phyloP scores from a whole-genome alignment of 1,284 basidiomycete genomes.

The Vanrija sp. region DNA sequence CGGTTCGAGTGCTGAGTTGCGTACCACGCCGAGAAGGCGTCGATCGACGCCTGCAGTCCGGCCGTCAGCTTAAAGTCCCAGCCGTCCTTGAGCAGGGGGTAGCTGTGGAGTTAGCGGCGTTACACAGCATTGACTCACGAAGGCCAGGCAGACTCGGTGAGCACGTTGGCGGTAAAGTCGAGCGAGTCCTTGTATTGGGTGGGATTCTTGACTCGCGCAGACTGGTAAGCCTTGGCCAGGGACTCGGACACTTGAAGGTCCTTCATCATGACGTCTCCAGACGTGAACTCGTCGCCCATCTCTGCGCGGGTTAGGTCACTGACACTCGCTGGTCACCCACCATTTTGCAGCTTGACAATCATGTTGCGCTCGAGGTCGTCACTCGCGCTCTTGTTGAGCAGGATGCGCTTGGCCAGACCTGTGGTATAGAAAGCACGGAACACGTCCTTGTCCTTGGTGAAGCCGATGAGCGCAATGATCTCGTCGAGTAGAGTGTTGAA shows the following conservation, averaged over 20 bases:
- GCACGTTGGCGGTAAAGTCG: slow-evolving; percentile 53
- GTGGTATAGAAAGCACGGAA: slow-evolving; percentile 94
- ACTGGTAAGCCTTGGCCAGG: slow-evolving; percentile 51
- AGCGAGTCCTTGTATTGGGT: slow-evolving; percentile 42
- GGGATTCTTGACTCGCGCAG: slow-evolving; percentile 43
- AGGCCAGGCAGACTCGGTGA: slow-evolving; percentile 58
- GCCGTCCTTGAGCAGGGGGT: slow-evolving; percentile 43
- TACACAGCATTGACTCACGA: slow-evolving; percentile 34
- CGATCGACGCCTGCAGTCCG: slow-evolving; percentile 68
- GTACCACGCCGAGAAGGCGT: slow-evolving; percentile 65
- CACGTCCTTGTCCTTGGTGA: slow-evolving; percentile 80
- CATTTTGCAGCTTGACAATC: slow-evolving; percentile 80
- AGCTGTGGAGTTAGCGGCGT: slow-evolving; percentile 9
- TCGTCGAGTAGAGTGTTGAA: slow-evolving; percentile 69
- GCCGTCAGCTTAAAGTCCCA: slow-evolving; percentile 40
- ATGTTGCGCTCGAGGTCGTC: slow-evolving; percentile 88
- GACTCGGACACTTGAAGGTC: slow-evolving; percentile 47
- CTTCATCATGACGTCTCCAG: slow-evolving; percentile 51
- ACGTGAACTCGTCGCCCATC: slow-evolving; percentile 51
- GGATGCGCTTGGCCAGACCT: slow-evolving; percentile 78
- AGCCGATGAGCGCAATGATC: slow-evolving; percentile 79
- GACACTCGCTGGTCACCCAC: slow-evolving; percentile 56
- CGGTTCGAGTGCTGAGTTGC: slow-evolving; percentile 63
- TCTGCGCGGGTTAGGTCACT: slow-evolving; percentile 21
- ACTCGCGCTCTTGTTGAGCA: slow-evolving; percentile 80